Evolutionary conservation across 2,329 filamentous ascomycete species (phyloP), one percentile per base, ranked within the genome.

Genomic region (Pestalotiopsis sp.): DNA sequence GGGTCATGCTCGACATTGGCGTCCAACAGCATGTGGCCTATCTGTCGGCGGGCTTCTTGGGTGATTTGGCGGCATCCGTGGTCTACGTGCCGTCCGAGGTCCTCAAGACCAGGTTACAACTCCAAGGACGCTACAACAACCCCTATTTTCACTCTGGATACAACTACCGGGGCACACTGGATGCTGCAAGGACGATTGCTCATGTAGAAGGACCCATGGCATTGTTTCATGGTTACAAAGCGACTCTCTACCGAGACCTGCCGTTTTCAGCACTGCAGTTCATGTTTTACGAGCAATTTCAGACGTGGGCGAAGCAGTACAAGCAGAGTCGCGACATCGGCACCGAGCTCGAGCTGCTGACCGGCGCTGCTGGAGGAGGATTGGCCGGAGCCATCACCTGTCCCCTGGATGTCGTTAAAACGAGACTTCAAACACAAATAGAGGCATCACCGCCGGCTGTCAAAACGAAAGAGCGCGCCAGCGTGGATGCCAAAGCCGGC

Each of bases 11-110:
- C 72, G 96, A 98, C 78, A 83, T 86, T 69, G 95, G 95, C 69
- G 83, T 98, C 68, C 91, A 93, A 72, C 90, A 94, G 13, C 92
- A 94, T 70, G 75, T 98, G 68, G 91, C 95, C 41, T 99, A 98
- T 83, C 87, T 99, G 41, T 86, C 91, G 68, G 93, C 93, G 95
- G 93, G 95, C n/a, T 95, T 98, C 75, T 79, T 98, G 69, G 96
- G 95, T 70, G 96, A 99, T 78, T 86, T 98, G 25, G 95, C 93
- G 59, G 95, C 96, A 1, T 97, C 94, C 0, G 87, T 97, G 70
- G 88, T 98, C 69, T 99, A 99, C 78, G 97, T 99, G 4, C 97
- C 96, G 4, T 97, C 95, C 13, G 97, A 99, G 81, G 96, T 99
- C 4, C 87, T 99, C 73, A 99, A 99, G 81, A 99, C 96, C n/a